A percentile compares a stretch with the other conserved stretches of the same genome.
Conservation (phyloP, 805 yeast species). For the Nakazawaea sp. region DNA sequence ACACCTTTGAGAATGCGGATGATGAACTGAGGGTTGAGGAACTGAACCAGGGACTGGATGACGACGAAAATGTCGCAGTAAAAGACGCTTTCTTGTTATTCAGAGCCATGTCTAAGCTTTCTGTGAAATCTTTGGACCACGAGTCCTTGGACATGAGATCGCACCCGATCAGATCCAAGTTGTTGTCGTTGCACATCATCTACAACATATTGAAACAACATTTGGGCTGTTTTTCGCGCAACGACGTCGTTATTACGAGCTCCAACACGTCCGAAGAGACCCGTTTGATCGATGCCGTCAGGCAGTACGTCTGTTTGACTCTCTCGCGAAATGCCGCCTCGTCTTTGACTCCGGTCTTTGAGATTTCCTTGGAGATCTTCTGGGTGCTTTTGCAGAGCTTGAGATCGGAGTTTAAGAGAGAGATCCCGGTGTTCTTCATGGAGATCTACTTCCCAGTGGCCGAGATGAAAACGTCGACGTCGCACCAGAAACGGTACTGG, state of each 20-base stretch:
- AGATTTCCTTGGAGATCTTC: slow-evolving; percentile 84
- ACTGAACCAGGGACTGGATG: slow-evolving; percentile 34
- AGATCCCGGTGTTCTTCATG: slow-evolving; percentile 86
- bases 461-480: slow-evolving; percentile 84
- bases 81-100: slow-evolving; percentile 91
- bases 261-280: slow-evolving; percentile 46
- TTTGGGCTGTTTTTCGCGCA: slow-evolving; percentile 69
- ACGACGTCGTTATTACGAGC: slow-evolving; percentile 44
- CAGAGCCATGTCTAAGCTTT: slow-evolving; percentile 90
- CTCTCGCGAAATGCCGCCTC: slow-evolving; percentile 91
- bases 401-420: slow-evolving; percentile 84
- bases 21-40: slow-evolving; percentile 49
- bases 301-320: slow-evolving; percentile 77
- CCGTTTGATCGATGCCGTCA: slow-evolving; percentile 67
- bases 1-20: slow-evolving; percentile 52
- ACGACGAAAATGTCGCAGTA: slow-evolving; percentile 61
- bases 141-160: slow-evolving; percentile 79
- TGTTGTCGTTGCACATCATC: slow-evolving; percentile 80
- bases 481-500: slow-evolving; percentile 88
- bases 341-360: slow-evolving; percentile 85
- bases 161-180: slow-evolving; percentile 86
- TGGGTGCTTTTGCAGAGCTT: slow-evolving; percentile 82
- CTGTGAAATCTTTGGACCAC: slow-evolving; percentile 76
- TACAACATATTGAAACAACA: slow-evolving; percentile 83
- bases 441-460: slow-evolving; percentile 93